A percentile compares a stretch with the other conserved stretches of the same genome.
Evolutionary conservation across 2,329 filamentous ascomycete genomes (phyloP).

Genomic region (Clathrospora elynae): DNA sequence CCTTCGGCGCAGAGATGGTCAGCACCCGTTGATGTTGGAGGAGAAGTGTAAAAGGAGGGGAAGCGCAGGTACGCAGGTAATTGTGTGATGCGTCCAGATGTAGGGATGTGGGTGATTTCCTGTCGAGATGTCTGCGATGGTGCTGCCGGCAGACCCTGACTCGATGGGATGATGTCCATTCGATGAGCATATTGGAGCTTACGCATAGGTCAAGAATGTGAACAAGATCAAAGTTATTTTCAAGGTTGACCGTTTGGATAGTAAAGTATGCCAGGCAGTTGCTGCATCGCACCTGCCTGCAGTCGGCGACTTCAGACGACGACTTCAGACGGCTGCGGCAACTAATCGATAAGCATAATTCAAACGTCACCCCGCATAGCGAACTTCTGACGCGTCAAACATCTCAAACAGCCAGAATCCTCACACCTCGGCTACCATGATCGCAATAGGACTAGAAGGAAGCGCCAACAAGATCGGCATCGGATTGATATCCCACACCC

Average conservation of each 20-base stretch:
- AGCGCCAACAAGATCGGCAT: conserved; percentile 98
- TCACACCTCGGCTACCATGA: conserved; percentile 53
- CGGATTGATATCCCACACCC: conserved; percentile 82
- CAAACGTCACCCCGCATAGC: conserved; percentile 30
- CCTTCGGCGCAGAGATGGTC: too few species aligned
- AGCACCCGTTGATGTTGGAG: neutral
- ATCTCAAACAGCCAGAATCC: conserved; percentile 4
- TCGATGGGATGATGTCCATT: conserved; percentile 2
- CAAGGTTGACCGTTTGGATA: neutral
- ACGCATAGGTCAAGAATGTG: neutral
- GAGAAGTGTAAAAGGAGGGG: neutral
- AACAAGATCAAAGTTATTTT: neutral
- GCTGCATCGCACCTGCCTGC: conserved; percentile 3
- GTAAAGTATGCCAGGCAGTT: neutral
- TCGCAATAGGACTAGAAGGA: conserved; percentile 80
- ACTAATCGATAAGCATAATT: conserved; percentile 28
- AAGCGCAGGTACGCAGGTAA: too few species aligned
- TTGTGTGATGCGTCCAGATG: too few species aligned
- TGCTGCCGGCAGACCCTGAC: conserved; percentile 10
- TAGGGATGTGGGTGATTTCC: too few species aligned
- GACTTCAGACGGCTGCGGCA: conserved; percentile 18
- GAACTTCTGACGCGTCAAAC: conserved; percentile 16
- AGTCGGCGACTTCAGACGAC: conserved; percentile 1
- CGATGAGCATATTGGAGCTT: too few species aligned
- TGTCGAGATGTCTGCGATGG: conserved; percentile 1